These are phyloP conservation scores for Penicillium cosmopolitanum DNA, from an alignment of 495 filamentous ascomycete species.

Conservation along the genomic window DNA sequence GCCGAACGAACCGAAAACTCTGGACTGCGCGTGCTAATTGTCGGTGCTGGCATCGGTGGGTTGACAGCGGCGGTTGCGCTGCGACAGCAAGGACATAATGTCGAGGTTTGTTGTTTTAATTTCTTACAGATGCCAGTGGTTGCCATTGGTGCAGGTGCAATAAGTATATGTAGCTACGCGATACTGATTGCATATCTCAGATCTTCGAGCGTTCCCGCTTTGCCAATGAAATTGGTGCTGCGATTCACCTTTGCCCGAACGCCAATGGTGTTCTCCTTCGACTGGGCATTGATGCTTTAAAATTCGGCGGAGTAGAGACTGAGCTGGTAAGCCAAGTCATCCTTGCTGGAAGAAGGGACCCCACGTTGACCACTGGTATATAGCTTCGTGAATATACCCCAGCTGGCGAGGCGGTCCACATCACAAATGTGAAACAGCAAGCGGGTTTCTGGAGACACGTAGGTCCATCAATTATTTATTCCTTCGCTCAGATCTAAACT, in stretches of 20 bases:
- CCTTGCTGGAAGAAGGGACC: neutral
- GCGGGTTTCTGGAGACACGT: conserved; percentile 44
- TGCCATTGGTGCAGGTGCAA: too few species aligned
- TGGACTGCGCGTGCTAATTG: conserved; percentile 48
- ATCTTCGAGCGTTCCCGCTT: conserved; percentile 58
- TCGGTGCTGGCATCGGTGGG: conserved; percentile 62
- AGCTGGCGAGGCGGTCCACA: conserved; percentile 37
- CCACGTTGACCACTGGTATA: conserved; percentile 8
- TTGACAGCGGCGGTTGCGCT: conserved; percentile 57
- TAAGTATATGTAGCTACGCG: neutral
- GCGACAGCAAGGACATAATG: conserved; percentile 56
- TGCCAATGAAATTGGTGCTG: conserved; percentile 59
- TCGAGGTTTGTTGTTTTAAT: conserved; percentile 35
- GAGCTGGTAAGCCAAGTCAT: conserved; percentile 27
- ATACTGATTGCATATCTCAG: conserved; percentile 27
- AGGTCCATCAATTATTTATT: conserved; percentile 10
- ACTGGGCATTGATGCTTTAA: conserved; percentile 43
- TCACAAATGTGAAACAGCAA: conserved; percentile 36
- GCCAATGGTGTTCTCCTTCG: conserved; percentile 50
- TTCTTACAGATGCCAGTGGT: too few species aligned
- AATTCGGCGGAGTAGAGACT: conserved; percentile 40
- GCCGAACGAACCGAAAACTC: conserved; percentile 3
- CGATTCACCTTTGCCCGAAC: conserved; percentile 59
- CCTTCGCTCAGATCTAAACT: neutral
- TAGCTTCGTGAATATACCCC: conserved; percentile 39